phyloP scores from a whole-genome alignment of 495 filamentous ascomycete species.

The Parathielavia appendiculata region DNA sequence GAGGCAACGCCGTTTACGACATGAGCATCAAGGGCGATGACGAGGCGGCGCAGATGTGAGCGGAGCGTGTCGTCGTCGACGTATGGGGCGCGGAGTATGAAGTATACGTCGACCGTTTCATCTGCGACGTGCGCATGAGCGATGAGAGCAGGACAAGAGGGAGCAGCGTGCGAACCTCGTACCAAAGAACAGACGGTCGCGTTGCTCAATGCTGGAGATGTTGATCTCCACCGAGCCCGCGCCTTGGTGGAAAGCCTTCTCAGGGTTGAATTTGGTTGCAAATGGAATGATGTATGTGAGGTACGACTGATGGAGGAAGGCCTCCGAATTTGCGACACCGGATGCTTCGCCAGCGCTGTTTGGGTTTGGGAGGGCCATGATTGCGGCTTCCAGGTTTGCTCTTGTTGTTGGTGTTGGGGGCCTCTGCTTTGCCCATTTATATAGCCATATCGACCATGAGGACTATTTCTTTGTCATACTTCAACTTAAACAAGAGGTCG shows the following conservation, averaged over 20 bases:
- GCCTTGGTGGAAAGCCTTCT: constrained; percentile 48
- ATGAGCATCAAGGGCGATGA: constrained; percentile 64
- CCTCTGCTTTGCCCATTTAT: neutral
- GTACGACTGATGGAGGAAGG: constrained; percentile 66
- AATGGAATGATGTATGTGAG: constrained; percentile 76
- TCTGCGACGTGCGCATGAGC: constrained; percentile 66
- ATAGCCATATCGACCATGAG: neutral
- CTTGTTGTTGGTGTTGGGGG: neutral
- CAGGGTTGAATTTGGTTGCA: constrained; percentile 59
- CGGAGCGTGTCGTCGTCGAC: constrained; percentile 55
- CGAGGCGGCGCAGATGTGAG: constrained; percentile 56
- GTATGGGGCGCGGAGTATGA: constrained; percentile 64
- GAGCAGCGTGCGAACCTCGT: constrained; percentile 34
- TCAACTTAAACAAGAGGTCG: neutral
- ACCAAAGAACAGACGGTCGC: constrained; percentile 64
- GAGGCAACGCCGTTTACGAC: constrained; percentile 55
- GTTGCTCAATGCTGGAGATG: constrained; percentile 45
- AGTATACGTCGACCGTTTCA: constrained; percentile 68
- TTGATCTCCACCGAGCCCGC: constrained; percentile 41
- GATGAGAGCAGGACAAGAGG: constrained; percentile 42
- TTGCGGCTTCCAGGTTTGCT: neutral
- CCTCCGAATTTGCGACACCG: constrained; percentile 22
- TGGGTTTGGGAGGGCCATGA: neutral
- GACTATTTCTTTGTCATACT: too few species aligned
- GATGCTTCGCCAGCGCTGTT: constrained; percentile 6